These are phyloP conservation scores for Rhodotorula sp. DNA, from an alignment of 1,284 basidiomycete genomes.

Conservation along the genomic window DNA sequence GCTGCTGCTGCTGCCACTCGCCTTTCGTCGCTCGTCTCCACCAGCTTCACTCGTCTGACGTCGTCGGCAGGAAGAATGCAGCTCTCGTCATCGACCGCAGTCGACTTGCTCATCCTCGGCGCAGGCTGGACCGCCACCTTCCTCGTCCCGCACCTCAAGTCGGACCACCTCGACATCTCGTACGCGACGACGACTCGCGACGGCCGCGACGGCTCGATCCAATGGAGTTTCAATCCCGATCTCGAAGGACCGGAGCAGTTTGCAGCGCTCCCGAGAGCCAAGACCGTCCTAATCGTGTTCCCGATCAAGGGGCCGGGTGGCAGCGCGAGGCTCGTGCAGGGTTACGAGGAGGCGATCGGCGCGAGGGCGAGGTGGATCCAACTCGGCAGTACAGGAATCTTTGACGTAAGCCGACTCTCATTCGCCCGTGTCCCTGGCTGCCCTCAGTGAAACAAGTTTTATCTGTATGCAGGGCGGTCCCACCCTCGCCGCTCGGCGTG, in stretches of 20 bases:
- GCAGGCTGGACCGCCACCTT: conserved; percentile 63
- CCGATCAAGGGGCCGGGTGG: conserved; percentile 57
- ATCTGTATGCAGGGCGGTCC: conserved; percentile 38
- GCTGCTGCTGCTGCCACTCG: too few species aligned
- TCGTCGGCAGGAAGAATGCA: background rate
- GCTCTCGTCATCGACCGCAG: conserved; percentile 27
- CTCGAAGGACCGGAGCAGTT: conserved; percentile 53
- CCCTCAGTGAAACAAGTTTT: background rate
- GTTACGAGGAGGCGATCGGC: conserved; percentile 45
- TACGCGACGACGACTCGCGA: conserved; percentile 61
- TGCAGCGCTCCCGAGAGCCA: conserved; percentile 57
- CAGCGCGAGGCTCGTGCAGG: conserved; percentile 50
- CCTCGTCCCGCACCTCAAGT: conserved; percentile 58
- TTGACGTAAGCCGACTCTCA: conserved; percentile 55
- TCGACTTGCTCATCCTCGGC: conserved; percentile 64
- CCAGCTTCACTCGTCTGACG: background rate
- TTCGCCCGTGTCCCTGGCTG: too few species aligned
- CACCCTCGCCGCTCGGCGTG: conserved; percentile 31
- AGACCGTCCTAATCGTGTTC: conserved; percentile 63
- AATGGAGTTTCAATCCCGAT: conserved; percentile 47
- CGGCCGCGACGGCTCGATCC: conserved; percentile 48
- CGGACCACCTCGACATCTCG: conserved; percentile 48
- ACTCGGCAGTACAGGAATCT: conserved; percentile 64
- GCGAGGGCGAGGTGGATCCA: conserved; percentile 56
- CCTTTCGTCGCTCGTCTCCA: background rate